phyloP scores from a whole-genome alignment of 176 grass and related monocot genomes.

The Aegilops tauschii region DNA sequence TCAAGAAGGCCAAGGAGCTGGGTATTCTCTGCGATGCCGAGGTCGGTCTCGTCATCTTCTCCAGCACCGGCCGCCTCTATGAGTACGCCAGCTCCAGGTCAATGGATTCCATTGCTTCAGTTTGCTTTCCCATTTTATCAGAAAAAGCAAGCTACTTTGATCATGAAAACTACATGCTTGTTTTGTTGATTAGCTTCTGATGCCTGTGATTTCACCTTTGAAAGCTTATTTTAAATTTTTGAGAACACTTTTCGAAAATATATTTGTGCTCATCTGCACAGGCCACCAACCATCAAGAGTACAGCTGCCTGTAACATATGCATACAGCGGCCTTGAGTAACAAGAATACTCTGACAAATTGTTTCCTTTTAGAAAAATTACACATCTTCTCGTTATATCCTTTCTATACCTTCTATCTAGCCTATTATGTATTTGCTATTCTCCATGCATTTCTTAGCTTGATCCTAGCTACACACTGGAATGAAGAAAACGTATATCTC shows the following conservation, averaged over 20 bases:
- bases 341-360: not conserved
- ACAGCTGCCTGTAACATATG: not conserved
- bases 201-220: not conserved
- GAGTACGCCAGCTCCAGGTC: constrained; percentile 84
- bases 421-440: not conserved
- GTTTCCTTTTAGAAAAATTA: not conserved
- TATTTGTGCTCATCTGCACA: not conserved
- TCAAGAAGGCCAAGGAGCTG: constrained; percentile 95
- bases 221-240: not conserved
- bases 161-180: not conserved
- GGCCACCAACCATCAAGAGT: not conserved
- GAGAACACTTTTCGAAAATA: not conserved
- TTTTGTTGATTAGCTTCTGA: not conserved
- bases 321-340: not conserved
- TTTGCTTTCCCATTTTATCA: not conserved
- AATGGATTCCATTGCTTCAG: not conserved
- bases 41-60: constrained; percentile 90
- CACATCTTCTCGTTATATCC: not conserved
- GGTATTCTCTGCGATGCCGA: constrained; percentile 95
- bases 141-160: not conserved
- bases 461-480: not conserved
- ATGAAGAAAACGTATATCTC: not conserved
- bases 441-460: not conserved
- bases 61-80: constrained; percentile 83
- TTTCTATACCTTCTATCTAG: not conserved